A percentile compares a stretch with the other conserved stretches of the same genome.
Conservation (phyloP, 2,329 filamentous ascomycete genomes). For the Geoglossum cookeanum region DNA sequence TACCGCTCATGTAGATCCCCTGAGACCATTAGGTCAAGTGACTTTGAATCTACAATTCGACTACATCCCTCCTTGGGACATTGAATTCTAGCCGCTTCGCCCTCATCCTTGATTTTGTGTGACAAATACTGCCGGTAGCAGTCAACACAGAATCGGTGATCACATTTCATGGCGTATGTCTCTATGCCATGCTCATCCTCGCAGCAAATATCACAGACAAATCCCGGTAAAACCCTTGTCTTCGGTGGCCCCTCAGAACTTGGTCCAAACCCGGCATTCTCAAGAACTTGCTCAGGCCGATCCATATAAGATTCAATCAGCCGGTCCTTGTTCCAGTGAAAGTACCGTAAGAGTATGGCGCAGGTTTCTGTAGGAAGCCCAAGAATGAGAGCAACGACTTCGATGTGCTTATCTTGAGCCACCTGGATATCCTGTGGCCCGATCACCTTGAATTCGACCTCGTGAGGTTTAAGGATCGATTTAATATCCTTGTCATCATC, state of each 20-base stretch:
- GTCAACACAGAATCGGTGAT: slow-evolving; percentile 77
- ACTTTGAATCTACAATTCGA: slow-evolving; percentile 78
- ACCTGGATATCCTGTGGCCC: slow-evolving; percentile 62
- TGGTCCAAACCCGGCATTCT: slow-evolving; percentile 63
- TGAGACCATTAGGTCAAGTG: slow-evolving; percentile 56
- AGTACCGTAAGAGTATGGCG: slow-evolving; percentile 74
- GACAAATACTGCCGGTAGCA: slow-evolving; percentile 83
- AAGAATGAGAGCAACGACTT: slow-evolving; percentile 80
- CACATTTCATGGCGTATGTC: slow-evolving; percentile 89
- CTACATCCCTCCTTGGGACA: slow-evolving; percentile 79
- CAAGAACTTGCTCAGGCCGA: slow-evolving; percentile 55
- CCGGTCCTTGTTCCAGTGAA: slow-evolving; percentile 90
- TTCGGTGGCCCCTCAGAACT: slow-evolving; percentile 42
- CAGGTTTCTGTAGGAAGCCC: slow-evolving; percentile 76
- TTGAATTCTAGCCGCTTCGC: slow-evolving; percentile 84
- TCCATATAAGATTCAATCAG: slow-evolving; percentile 97
- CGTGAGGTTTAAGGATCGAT: slow-evolving; percentile 55
- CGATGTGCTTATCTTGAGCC: slow-evolving; percentile 70
- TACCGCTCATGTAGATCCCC: slow-evolving; percentile 36
- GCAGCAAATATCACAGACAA: slow-evolving; percentile 89
- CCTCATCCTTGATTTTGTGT: slow-evolving; percentile 89
- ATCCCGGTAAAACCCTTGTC: slow-evolving; percentile 53
- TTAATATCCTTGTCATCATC: slow-evolving; percentile 45
- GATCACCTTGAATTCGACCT: slow-evolving; percentile 70
- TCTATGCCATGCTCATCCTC: slow-evolving; percentile 61